Conservation (phyloP, 768 basidiomycete genomes). For the Mycena indigotica region DNA sequence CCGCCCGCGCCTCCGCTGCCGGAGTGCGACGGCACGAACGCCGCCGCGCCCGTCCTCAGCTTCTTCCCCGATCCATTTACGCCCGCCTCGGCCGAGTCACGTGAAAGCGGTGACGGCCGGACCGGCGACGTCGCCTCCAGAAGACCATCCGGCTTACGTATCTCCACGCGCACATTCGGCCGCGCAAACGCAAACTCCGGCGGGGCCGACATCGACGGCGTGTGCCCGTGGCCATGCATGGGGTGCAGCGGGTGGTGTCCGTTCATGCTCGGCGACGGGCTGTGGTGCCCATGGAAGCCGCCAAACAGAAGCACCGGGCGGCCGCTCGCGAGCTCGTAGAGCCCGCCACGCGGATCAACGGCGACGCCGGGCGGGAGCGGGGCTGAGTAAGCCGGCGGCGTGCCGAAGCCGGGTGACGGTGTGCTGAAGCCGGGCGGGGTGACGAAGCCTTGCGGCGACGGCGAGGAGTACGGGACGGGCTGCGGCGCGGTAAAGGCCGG, state of each 20-base stretch:
- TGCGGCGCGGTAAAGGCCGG: slow-evolving; percentile 1
- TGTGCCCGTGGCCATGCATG: slow-evolving; percentile 48
- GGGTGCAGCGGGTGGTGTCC: slow-evolving; percentile 52
- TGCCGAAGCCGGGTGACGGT: slow-evolving; percentile 62
- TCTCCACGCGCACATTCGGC: slow-evolving; percentile 16
- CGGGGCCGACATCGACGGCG: slow-evolving; percentile 17
- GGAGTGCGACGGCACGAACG: slow-evolving; percentile 48
- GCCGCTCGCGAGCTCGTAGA: slow-evolving; percentile 83
- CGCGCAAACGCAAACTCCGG: slow-evolving; percentile 20
- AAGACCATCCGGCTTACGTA: slow-evolving; percentile 10
- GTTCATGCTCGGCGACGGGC: slow-evolving; percentile 58
- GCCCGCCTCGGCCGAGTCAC: slow-evolving; percentile 39
- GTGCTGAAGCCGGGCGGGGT: slow-evolving; percentile 38
- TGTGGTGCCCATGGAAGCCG: slow-evolving; percentile 57
- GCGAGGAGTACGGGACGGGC: not conserved
- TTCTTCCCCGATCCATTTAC: slow-evolving; percentile 31
- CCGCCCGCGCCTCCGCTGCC: no score
- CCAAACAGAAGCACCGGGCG: slow-evolving; percentile 71
- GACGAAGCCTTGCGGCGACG: slow-evolving; percentile 2
- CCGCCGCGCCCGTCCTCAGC: slow-evolving; percentile 53
- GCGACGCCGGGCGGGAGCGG: slow-evolving; percentile 76
- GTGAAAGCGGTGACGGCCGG: slow-evolving; percentile 10
- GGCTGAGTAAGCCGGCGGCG: slow-evolving; percentile 63
- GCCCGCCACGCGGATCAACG: slow-evolving; percentile 72
- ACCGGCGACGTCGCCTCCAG: not conserved